A percentile compares a stretch with the other conserved stretches of the same genome.
Conservation (phyloP, 768 basidiomycete species). For the Panus rudis region DNA sequence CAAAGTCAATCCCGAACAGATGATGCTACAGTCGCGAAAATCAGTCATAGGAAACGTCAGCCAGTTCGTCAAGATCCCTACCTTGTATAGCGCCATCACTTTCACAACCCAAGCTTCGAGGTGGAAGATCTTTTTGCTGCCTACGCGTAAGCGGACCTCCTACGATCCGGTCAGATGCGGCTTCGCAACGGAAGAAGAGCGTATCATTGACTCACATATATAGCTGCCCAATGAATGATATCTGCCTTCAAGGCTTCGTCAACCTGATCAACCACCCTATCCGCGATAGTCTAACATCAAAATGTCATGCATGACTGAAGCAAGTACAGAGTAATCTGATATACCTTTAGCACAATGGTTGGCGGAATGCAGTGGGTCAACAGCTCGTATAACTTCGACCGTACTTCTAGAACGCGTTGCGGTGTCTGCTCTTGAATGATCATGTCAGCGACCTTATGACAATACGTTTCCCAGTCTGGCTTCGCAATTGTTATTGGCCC, state of each 20-base stretch:
- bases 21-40: slow-evolving; percentile 34
- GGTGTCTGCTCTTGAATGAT: slow-evolving; percentile 89
- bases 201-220: slow-evolving; percentile 59
- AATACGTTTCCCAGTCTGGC: slow-evolving; percentile 99
- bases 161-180: slow-evolving; percentile 23
- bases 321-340: slow-evolving; percentile 11
- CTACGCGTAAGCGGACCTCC: slow-evolving; percentile 95
- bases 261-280: slow-evolving; percentile 77
- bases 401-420: slow-evolving; percentile 83
- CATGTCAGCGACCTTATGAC: slow-evolving; percentile 83
- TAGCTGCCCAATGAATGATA: slow-evolving; percentile 96
- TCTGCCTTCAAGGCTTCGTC: slow-evolving; percentile 89
- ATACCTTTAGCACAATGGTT: slow-evolving; percentile 82
- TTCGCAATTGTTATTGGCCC: slow-evolving; percentile 81
- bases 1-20: slow-evolving; percentile 53
- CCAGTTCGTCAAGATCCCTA: slow-evolving; percentile 20
- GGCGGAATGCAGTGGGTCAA: slow-evolving; percentile 97
- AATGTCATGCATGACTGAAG: neutral
- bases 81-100: slow-evolving; percentile 88
- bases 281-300: slow-evolving; percentile 72
- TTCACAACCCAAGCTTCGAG: slow-evolving; percentile 97
- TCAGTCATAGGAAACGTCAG: slow-evolving; percentile 4
- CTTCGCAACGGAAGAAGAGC: neutral
- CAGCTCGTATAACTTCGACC: slow-evolving; percentile 90
- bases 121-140: slow-evolving; percentile 92